Evolutionary conservation across 192 early-diverging fungal genomes (phyloP).

Genomic region (Umbelopsis sp.): DNA sequence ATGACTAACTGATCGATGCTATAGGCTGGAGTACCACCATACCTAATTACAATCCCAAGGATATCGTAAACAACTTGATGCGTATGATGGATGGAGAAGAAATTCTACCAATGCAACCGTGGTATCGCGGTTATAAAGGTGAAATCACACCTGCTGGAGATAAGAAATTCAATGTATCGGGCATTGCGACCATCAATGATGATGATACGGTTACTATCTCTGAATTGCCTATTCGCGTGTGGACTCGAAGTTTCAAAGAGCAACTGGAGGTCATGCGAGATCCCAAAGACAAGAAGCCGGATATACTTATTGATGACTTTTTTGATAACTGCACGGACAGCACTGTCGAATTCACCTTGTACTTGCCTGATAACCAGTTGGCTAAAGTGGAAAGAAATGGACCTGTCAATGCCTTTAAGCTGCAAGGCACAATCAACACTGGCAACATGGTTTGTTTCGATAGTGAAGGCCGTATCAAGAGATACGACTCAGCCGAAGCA

Average conservation of each 20-base stretch:
- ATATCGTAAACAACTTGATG: constrained; percentile 86
- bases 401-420: constrained; percentile 82
- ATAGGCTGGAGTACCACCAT: constrained; percentile 72
- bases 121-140: constrained; percentile 94
- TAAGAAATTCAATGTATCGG: constrained; percentile 69
- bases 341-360: constrained; percentile 67
- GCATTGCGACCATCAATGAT: constrained; percentile 69
- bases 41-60: constrained; percentile 86
- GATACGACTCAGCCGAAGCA: constrained; percentile 74
- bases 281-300: constrained; percentile 66
- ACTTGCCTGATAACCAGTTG: constrained; percentile 70
- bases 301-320: constrained; percentile 70
- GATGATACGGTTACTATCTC: constrained; percentile 82
- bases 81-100: constrained; percentile 79
- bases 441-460: constrained; percentile 97
- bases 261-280: constrained; percentile 61
- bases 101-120: constrained; percentile 77
- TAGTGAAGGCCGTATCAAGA: constrained; percentile 78
- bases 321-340: constrained; percentile 73
- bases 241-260: constrained; percentile 91
- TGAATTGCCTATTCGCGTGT: constrained; percentile 86
- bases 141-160: constrained; percentile 59
- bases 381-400: constrained; percentile 74
- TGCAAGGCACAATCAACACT: constrained; percentile 70
- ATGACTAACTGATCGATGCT: neutral